Percentiles rank a stretch among this genome's conserved stretches.
These are phyloP conservation scores for Serendipita sp. DNA, from an alignment of 768 basidiomycete genomes.

Conservation along the genomic window DNA sequence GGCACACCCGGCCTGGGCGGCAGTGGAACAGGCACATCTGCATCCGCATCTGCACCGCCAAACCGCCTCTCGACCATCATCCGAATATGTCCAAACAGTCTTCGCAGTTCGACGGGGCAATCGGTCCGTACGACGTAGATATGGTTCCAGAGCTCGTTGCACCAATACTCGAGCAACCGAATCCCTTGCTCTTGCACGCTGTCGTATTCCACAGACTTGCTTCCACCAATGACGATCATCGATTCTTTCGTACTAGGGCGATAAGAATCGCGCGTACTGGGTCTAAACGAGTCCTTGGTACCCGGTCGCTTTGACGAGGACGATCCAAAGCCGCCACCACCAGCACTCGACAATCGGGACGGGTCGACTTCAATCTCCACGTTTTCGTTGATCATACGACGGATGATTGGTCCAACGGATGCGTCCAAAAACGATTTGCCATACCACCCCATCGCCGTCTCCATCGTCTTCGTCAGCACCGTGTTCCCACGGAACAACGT, in stretches of 20 bases:
- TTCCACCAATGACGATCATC: not conserved
- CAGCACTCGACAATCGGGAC: constrained; percentile 23
- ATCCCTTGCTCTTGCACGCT: constrained; percentile 37
- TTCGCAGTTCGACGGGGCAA: constrained; percentile 67
- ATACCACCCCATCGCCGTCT: constrained; percentile 63
- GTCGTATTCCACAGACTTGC: not conserved
- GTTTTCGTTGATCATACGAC: constrained; percentile 54
- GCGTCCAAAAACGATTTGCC: constrained; percentile 68
- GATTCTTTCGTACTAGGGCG: not conserved
- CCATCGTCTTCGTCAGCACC: constrained; percentile 45
- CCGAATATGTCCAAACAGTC: constrained; percentile 52
- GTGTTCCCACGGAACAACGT: constrained; percentile 49
- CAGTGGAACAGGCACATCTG: too few relatives aligned
- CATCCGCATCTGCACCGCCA: too few relatives aligned
- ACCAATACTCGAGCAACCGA: constrained; percentile 61
- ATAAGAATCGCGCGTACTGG: not conserved
- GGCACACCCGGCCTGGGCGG: too few relatives aligned
- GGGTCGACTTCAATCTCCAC: constrained; percentile 75
- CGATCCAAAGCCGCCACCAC: too few relatives aligned
- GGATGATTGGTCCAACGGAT: constrained; percentile 56
- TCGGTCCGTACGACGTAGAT: constrained; percentile 59
- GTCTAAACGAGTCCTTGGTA: constrained; percentile 31
- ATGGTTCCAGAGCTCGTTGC: constrained; percentile 61
- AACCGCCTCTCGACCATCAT: constrained; percentile 44
- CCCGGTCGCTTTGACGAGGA: constrained; percentile 32